Conservation (phyloP, 768 basidiomycete species). For the Sistotremastrum suecicum region DNA sequence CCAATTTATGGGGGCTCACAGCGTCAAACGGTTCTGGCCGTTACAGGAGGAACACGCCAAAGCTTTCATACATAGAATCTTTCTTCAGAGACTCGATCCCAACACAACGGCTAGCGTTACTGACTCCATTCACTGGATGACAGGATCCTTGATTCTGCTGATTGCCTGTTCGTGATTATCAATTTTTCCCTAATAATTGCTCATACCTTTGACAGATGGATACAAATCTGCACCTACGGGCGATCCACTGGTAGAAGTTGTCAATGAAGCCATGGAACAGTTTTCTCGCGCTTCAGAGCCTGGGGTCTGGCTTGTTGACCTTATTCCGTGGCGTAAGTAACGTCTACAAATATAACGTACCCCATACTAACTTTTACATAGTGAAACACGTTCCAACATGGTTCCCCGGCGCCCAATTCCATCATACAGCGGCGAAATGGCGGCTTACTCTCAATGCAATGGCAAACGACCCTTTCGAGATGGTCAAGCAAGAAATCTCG, state of each 20-base stretch:
- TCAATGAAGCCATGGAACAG: slow-evolving; percentile 13
- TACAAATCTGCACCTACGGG: background rate
- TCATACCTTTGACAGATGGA: background rate
- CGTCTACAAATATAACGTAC: background rate
- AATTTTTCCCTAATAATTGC: no score
- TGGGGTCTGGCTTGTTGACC: slow-evolving; percentile 27
- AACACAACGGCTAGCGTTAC: no score
- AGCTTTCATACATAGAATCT: no score
- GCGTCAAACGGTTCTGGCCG: slow-evolving; percentile 16
- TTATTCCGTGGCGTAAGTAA: slow-evolving; percentile 17
- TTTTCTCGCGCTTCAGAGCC: slow-evolving; percentile 13
- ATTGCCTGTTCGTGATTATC: no score
- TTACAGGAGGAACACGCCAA: no score
- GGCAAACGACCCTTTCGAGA: slow-evolving; percentile 22
- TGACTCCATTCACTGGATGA: no score
- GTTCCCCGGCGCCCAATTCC: slow-evolving; percentile 25
- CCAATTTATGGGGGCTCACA: background rate
- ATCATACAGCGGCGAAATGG: slow-evolving; percentile 17
- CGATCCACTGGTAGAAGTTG: slow-evolving; percentile 14
- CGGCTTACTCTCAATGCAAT: slow-evolving; percentile 14
- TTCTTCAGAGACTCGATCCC: no score
- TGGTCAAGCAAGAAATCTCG: slow-evolving; percentile 26
- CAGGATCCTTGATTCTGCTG: no score
- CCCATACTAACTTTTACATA: slow-evolving; percentile 4
- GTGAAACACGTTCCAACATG: slow-evolving; percentile 25